phyloP scores from a whole-genome alignment of 805 yeast genomes.

The Candida orba region DNA sequence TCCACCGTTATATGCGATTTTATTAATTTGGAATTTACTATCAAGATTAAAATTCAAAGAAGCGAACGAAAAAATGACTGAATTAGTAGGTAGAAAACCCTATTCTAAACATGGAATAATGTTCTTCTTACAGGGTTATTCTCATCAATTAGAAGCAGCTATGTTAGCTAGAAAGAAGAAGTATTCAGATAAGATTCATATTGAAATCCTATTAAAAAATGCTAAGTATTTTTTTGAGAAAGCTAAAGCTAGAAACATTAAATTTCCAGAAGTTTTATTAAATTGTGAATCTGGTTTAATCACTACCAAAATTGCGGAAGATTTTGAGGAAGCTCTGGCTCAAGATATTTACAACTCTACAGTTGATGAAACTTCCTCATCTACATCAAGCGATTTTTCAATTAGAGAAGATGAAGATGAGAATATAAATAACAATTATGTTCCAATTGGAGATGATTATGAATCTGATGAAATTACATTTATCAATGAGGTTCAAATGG shows the following conservation, averaged over 20 bases:
- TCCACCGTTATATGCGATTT: conserved; percentile 10
- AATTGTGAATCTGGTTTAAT: conserved; percentile 11
- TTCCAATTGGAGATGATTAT: not conserved
- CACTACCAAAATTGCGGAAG: conserved; percentile 7
- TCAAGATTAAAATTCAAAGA: conserved; percentile 13
- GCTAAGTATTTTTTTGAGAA: conserved; percentile 10
- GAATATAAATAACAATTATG: not conserved
- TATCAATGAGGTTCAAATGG: too few species aligned
- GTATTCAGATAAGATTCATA: conserved; percentile 3
- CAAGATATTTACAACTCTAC: too few species aligned
- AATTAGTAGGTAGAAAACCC: conserved; percentile 12
- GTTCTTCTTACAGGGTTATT: conserved; percentile 20
- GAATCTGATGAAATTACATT: not conserved
- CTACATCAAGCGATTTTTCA: too few species aligned
- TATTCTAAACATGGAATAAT: conserved; percentile 19
- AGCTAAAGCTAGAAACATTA: conserved; percentile 11
- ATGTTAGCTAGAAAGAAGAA: not conserved
- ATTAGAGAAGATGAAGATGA: not conserved
- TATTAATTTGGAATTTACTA: conserved; percentile 17
- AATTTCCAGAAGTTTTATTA: conserved; percentile 16
- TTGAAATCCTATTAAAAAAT: conserved; percentile 10
- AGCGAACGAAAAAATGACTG: conserved; percentile 15
- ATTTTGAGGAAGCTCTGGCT: not conserved
- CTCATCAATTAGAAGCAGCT: conserved; percentile 17
- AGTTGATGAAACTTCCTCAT: too few species aligned